Percentiles rank a stretch among this genome's conserved stretches.
Evolutionary conservation across 768 basidiomycete genomes (phyloP).

Genomic region (Boletus tomentosulus): DNA sequence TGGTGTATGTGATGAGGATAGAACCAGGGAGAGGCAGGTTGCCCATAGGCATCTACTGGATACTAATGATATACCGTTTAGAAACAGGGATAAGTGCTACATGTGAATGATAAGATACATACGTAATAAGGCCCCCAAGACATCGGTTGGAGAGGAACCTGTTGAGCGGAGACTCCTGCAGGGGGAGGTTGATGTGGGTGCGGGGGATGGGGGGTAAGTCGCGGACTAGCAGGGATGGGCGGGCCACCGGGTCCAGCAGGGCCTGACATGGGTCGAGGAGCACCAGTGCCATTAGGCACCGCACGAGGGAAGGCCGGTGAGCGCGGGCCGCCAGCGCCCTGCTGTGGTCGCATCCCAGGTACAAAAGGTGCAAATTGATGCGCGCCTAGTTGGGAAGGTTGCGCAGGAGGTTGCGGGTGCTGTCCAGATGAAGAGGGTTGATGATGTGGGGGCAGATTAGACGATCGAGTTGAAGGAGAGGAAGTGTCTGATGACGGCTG

Average conservation of each 20-base stretch:
- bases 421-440: slow-evolving; percentile 35
- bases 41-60: slow-evolving; percentile 46
- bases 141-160: slow-evolving; percentile 38
- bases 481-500: slow-evolving; percentile 51
- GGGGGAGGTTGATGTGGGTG: slow-evolving; percentile 52
- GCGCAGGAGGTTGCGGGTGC: slow-evolving; percentile 36
- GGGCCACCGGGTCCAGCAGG: slow-evolving; percentile 53
- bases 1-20: slow-evolving; percentile 34
- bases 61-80: slow-evolving; percentile 32
- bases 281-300: slow-evolving; percentile 55
- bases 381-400: slow-evolving; percentile 40
- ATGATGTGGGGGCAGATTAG: slow-evolving; percentile 48
- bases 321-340: slow-evolving; percentile 51
- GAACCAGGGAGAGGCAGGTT: slow-evolving; percentile 35
- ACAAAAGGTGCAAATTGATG: slow-evolving; percentile 48
- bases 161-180: slow-evolving; percentile 45
- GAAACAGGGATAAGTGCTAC: neutral
- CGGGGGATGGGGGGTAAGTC: slow-evolving; percentile 49
- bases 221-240: slow-evolving; percentile 57
- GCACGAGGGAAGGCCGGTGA: slow-evolving; percentile 64
- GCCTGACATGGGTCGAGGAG: slow-evolving; percentile 44
- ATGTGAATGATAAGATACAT: slow-evolving; percentile 28
- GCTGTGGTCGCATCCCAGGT: slow-evolving; percentile 44
- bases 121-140: slow-evolving; percentile 56
- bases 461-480: slow-evolving; percentile 54